Percentiles rank a stretch among this genome's conserved stretches.
Conservation (phyloP, 495 filamentous ascomycete species). For the Entonaema liquescens region DNA sequence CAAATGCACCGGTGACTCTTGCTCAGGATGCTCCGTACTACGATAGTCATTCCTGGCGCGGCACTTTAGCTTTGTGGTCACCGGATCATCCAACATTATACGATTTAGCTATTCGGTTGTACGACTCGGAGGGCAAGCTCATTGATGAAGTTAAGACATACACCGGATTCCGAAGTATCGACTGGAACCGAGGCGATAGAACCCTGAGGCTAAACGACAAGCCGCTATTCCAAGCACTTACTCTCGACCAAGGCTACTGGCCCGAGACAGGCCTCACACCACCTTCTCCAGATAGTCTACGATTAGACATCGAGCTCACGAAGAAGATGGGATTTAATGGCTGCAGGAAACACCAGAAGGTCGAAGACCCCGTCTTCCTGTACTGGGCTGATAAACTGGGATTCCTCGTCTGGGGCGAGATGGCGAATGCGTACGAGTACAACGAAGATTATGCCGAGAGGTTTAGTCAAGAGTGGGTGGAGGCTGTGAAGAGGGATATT, state of each 20-base stretch:
- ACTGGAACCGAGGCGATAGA: constrained; percentile 58
- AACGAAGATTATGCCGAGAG: constrained; percentile 60
- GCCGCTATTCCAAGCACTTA: constrained; percentile 65
- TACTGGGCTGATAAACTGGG: constrained; percentile 50
- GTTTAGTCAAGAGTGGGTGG: constrained; percentile 65
- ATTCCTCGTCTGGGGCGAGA: constrained; percentile 50
- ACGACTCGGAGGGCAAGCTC: constrained; percentile 47
- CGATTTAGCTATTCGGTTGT: constrained; percentile 58
- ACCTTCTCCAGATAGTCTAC: constrained; percentile 62
- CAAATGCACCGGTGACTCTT: constrained; percentile 34
- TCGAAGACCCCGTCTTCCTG: constrained; percentile 49
- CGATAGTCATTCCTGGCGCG: constrained; percentile 40
- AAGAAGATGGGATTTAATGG: constrained; percentile 68
- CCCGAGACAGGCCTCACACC: constrained; percentile 66
- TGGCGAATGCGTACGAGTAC: constrained; percentile 58
- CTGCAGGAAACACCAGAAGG: constrained; percentile 65
- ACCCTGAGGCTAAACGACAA: constrained; percentile 66
- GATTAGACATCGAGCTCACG: constrained; percentile 61
- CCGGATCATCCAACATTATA: constrained; percentile 65
- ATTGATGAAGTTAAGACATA: constrained; percentile 64
- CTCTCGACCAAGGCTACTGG: constrained; percentile 70
- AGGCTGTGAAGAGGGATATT: constrained; percentile 64
- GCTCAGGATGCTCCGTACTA: constrained; percentile 29
- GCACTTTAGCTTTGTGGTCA: constrained; percentile 59
- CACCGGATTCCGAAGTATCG: constrained; percentile 66